These are phyloP conservation scores for Tolypocladium pustulatum DNA, from an alignment of 2,329 filamentous ascomycete genomes.

Conservation along the genomic window DNA sequence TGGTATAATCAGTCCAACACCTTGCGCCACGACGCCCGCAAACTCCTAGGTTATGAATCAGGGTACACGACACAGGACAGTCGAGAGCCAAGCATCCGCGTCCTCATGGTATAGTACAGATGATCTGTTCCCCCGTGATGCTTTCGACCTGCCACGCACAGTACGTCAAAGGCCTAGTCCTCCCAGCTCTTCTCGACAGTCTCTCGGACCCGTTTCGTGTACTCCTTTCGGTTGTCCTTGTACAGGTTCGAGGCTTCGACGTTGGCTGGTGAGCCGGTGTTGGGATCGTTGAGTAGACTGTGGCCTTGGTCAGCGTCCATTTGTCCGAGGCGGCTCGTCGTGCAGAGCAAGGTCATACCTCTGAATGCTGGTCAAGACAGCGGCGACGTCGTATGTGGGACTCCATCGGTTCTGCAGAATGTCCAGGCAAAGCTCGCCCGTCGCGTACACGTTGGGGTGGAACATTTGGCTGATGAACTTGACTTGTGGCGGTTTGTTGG, in stretches of 20 bases:
- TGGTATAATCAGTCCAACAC: conserved; percentile 23
- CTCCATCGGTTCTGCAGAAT: conserved; percentile 98
- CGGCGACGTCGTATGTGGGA: conserved; percentile 95
- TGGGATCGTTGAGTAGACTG: conserved; percentile 92
- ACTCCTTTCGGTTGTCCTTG: conserved; percentile 96
- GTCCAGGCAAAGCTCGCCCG: conserved; percentile 90
- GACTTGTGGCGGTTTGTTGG: conserved; percentile 94
- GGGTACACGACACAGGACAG: not conserved
- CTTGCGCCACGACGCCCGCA: conserved; percentile 21
- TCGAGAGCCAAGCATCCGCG: not conserved
- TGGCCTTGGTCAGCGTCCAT: conserved; percentile 14
- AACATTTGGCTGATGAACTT: conserved; percentile 99
- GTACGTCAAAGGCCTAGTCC: conserved; percentile 40
- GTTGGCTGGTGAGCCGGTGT: conserved; percentile 96
- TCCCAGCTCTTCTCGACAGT: conserved; percentile 99
- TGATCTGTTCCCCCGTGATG: not conserved
- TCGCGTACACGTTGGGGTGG: conserved; percentile 96
- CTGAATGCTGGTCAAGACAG: conserved; percentile 93
- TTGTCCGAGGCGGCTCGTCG: not conserved
- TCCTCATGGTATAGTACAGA: not conserved
- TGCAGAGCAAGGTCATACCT: conserved; percentile 45
- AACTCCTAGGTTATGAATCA: conserved; percentile 1
- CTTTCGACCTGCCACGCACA: not conserved
- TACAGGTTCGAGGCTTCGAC: conserved; percentile 97
- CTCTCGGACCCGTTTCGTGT: conserved; percentile 87